These are phyloP conservation scores for Marvania coccoides DNA, from an alignment of 139 green algal species.

Conservation along the genomic window DNA sequence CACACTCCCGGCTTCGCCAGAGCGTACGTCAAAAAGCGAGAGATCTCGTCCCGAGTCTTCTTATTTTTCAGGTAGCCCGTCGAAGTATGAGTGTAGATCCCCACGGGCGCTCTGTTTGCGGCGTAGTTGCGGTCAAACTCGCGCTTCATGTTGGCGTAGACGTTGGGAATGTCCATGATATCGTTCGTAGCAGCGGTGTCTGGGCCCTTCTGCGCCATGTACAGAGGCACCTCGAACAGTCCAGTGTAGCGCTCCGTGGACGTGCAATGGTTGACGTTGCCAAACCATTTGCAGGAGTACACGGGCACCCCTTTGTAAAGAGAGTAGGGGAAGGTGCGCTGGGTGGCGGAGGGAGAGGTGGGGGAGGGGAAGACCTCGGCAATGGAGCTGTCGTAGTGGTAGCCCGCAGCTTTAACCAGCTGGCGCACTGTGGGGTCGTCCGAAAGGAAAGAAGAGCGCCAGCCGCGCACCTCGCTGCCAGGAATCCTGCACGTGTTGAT, in stretches of 20 bases:
- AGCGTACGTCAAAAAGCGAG: conserved; percentile 8
- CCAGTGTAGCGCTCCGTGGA: not conserved
- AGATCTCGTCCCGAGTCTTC: not conserved
- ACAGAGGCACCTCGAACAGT: conserved; percentile 1
- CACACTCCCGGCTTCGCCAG: conserved; percentile 7
- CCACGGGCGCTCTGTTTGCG: not conserved
- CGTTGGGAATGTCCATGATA: conserved; percentile 1
- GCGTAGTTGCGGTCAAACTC: conserved; percentile 11
- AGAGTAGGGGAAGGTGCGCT: not conserved
- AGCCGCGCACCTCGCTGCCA: not conserved
- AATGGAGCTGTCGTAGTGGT: conserved; percentile 13
- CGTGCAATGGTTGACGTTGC: conserved; percentile 4
- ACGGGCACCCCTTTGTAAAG: not conserved
- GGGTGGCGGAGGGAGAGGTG: not conserved
- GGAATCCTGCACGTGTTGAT: not conserved
- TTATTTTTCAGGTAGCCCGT: conserved; percentile 3
- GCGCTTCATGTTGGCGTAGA: conserved; percentile 4
- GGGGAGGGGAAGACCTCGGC: not conserved
- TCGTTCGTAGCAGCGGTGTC: conserved; percentile 6
- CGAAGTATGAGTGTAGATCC: conserved; percentile 15
- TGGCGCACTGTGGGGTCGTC: conserved; percentile 2
- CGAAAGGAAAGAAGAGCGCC: conserved; percentile 2
- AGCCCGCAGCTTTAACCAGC: conserved; percentile 3
- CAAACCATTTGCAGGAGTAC: conserved; percentile 8
- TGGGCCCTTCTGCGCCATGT: not conserved